Evolutionary conservation across 2,329 filamentous ascomycete species (phyloP).

Genomic region (Ophiocordyceps sinensis): DNA sequence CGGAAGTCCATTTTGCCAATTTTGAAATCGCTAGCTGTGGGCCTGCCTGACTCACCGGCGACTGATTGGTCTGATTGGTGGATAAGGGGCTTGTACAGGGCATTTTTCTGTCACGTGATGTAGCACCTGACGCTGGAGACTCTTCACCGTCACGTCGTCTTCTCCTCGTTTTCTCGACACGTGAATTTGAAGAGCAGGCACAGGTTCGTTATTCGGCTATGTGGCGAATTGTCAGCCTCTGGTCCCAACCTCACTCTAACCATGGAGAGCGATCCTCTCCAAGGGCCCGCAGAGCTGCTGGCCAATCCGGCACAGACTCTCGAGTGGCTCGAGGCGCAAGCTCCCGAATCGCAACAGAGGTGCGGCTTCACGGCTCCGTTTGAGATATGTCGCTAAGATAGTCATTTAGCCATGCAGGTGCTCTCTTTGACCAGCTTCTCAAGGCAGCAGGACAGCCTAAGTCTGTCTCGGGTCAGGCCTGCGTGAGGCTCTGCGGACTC

Average conservation of each 20-base stretch:
- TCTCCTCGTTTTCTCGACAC: too few relatives aligned
- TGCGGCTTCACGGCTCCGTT: slow-evolving; percentile 1
- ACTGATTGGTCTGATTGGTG: slow-evolving; percentile 9
- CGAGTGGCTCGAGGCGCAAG: slow-evolving; percentile 29
- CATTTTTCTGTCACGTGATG: slow-evolving; percentile 19
- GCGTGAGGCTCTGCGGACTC: slow-evolving; percentile 44
- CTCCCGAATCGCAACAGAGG: slow-evolving; percentile 17
- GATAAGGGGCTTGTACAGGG: slow-evolving; percentile 15
- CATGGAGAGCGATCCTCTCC: slow-evolving; percentile 8
- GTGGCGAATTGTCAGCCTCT: neutral
- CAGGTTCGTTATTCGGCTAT: neutral
- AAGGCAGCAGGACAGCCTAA: slow-evolving; percentile 36
- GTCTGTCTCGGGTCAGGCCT: slow-evolving; percentile 40
- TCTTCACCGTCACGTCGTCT: neutral
- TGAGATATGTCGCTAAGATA: slow-evolving; percentile 1
- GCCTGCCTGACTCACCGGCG: slow-evolving; percentile 3
- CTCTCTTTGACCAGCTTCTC: slow-evolving; percentile 33
- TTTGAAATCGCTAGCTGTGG: slow-evolving; percentile 9
- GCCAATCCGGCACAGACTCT: slow-evolving; percentile 21
- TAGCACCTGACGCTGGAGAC: slow-evolving; percentile 13
- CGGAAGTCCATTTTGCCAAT: slow-evolving; percentile 10
- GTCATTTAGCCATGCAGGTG: slow-evolving; percentile 16
- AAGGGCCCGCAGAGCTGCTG: slow-evolving; percentile 17
- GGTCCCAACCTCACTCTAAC: neutral
- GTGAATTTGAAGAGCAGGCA: neutral